Conservation (phyloP, 805 yeast genomes). For the Metschnikowia lachancei region DNA sequence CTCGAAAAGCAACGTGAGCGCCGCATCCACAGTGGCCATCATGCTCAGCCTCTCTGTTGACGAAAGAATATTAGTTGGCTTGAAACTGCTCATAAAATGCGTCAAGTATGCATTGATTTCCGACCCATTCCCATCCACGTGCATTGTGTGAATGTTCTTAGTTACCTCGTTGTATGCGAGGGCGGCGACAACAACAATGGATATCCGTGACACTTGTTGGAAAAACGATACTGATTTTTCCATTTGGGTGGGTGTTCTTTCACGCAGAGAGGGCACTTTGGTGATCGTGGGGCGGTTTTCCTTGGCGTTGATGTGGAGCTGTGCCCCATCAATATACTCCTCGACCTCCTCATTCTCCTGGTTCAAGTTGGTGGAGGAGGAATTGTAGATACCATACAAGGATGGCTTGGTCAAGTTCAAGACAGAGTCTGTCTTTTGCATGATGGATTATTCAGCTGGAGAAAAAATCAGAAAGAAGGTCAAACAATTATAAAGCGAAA, state of each 20-base stretch:
- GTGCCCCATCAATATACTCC: slow-evolving; percentile 21
- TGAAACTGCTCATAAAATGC: slow-evolving; percentile 26
- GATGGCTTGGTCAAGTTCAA: slow-evolving; percentile 50
- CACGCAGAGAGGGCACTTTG: neutral
- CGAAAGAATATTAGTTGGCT: slow-evolving; percentile 16
- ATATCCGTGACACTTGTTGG: slow-evolving; percentile 17
- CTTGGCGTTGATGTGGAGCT: slow-evolving; percentile 18
- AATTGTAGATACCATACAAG: slow-evolving; percentile 49
- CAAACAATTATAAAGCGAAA: too few relatives aligned
- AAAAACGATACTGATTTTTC: neutral
- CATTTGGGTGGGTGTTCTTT: neutral
- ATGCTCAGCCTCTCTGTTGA: slow-evolving; percentile 3
- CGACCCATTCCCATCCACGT: slow-evolving; percentile 43
- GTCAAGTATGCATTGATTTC: slow-evolving; percentile 38
- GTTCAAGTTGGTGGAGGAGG: slow-evolving; percentile 37
- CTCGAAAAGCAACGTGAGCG: slow-evolving; percentile 40
- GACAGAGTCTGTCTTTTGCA: slow-evolving; percentile 34
- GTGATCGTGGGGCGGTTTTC: slow-evolving; percentile 10
- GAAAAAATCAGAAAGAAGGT: neutral
- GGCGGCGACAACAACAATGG: slow-evolving; percentile 44
- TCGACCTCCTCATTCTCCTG: slow-evolving; percentile 25
- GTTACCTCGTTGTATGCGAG: slow-evolving; percentile 52
- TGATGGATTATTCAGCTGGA: neutral
- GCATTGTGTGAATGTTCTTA: slow-evolving; percentile 50
- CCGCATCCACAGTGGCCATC: slow-evolving; percentile 15